phyloP scores from a whole-genome alignment of 768 basidiomycete species.

The Flagelloscypha sp. region DNA sequence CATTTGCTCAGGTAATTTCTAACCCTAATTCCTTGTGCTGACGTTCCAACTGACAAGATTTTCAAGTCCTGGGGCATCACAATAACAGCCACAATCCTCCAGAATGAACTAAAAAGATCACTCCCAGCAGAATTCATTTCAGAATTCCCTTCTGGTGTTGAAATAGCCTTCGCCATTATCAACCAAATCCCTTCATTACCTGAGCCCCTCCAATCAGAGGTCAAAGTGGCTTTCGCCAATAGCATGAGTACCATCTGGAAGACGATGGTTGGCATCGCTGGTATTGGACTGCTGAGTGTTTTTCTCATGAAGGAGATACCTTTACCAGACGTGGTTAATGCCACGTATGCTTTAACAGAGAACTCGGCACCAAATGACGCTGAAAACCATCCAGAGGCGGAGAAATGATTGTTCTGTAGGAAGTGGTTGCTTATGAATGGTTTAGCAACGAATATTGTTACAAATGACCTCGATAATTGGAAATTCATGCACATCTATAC shows the following conservation, averaged over 20 bases:
- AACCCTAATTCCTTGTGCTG: not conserved
- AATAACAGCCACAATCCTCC: slow-evolving; percentile 41
- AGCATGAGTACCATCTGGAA: slow-evolving; percentile 34
- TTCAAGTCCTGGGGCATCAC: slow-evolving; percentile 42
- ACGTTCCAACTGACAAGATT: not conserved
- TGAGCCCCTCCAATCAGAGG: slow-evolving; percentile 22
- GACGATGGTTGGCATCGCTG: slow-evolving; percentile 31
- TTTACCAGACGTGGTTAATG: slow-evolving; percentile 22
- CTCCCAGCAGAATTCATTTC: slow-evolving; percentile 33
- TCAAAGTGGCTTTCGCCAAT: slow-evolving; percentile 33
- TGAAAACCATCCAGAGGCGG: too few relatives aligned
- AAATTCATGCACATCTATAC: too few relatives aligned
- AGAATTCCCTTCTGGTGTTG: slow-evolving; percentile 26
- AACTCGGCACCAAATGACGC: too few relatives aligned
- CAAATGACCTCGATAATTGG: too few relatives aligned
- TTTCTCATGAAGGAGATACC: slow-evolving; percentile 26
- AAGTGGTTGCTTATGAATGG: too few relatives aligned
- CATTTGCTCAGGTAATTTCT: slow-evolving; percentile 23
- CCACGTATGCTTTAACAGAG: too few relatives aligned
- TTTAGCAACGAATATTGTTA: too few relatives aligned
- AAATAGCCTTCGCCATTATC: slow-evolving; percentile 39
- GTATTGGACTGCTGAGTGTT: slow-evolving; percentile 24
- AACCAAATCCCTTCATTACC: slow-evolving; percentile 31
- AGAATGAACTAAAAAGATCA: slow-evolving; percentile 35
- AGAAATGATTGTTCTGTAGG: too few relatives aligned